Conservation (phyloP, 2,329 filamentous ascomycete genomes). For the Exophiala oligosperma region DNA sequence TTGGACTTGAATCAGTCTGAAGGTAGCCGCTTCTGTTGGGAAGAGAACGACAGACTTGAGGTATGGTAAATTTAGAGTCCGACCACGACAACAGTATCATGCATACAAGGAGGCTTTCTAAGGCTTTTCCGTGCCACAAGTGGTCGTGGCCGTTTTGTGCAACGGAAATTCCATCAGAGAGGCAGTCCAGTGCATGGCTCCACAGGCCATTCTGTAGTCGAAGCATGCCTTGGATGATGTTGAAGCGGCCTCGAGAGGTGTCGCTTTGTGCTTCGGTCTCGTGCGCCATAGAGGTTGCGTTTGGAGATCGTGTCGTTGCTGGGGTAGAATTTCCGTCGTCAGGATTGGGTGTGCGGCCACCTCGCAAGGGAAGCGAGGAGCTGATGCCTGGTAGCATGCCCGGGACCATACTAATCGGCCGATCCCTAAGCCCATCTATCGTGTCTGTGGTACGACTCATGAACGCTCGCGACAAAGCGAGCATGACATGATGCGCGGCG, state of each 20-base stretch:
- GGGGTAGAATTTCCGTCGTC: slow-evolving; percentile 9
- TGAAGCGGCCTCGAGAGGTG: slow-evolving; percentile 24
- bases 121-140: slow-evolving; percentile 94
- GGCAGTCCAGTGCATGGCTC: slow-evolving; percentile 81
- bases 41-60: slow-evolving; percentile 20
- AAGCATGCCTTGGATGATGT: slow-evolving; percentile 23
- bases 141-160: slow-evolving; percentile 83
- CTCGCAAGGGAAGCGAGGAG: slow-evolving; percentile 8
- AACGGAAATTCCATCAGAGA: slow-evolving; percentile 75
- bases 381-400: background rate
- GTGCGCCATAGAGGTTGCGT: slow-evolving; percentile 3
- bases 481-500: slow-evolving; percentile 10
- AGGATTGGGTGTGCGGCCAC: slow-evolving; percentile 5
- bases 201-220: slow-evolving; percentile 80
- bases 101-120: slow-evolving; percentile 83
- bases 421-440: slow-evolving; percentile 14
- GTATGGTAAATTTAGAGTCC: slow-evolving; percentile 67
- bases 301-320: slow-evolving; percentile 8
- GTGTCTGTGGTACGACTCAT: background rate
- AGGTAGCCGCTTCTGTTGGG: slow-evolving; percentile 19
- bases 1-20: slow-evolving; percentile 9
- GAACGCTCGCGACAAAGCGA: slow-evolving; percentile 6
- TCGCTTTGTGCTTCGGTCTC: slow-evolving; percentile 16
- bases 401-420: slow-evolving; percentile 26
- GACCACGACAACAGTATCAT: slow-evolving; percentile 83